phyloP scores from a whole-genome alignment of 768 basidiomycete genomes.

The Myochromella boudieri region DNA sequence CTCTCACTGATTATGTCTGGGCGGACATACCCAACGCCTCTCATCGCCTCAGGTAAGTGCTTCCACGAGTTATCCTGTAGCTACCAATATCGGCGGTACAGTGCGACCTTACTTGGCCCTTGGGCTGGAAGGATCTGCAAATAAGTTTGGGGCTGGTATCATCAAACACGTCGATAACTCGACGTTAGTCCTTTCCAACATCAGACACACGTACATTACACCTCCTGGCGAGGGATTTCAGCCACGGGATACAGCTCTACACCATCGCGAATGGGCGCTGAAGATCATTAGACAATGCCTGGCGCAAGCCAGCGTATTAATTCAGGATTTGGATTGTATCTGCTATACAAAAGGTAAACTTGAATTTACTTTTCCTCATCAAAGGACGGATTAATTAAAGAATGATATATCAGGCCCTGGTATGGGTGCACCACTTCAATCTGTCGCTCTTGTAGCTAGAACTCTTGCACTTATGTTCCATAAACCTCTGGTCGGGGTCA shows the following conservation, averaged over 20 bases:
- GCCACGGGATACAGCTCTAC: constrained; percentile 91
- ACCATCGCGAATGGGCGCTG: constrained; percentile 92
- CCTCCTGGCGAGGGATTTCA: constrained; percentile 98
- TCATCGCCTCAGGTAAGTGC: constrained; percentile 36
- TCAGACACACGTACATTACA: constrained; percentile 98
- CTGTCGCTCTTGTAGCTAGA: constrained; percentile 91
- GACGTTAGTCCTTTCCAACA: constrained; percentile 81
- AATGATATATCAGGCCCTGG: constrained; percentile 73
- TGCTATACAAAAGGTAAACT: constrained; percentile 91
- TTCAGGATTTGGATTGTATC: constrained; percentile 88
- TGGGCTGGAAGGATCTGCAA: constrained; percentile 96
- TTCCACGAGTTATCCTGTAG: not conserved
- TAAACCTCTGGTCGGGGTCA: constrained; percentile 96
- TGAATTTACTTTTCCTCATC: not conserved
- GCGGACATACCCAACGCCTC: constrained; percentile 19
- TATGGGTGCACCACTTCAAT: constrained; percentile 97
- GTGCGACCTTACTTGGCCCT: constrained; percentile 80
- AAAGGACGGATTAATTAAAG: not conserved
- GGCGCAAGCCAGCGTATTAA: constrained; percentile 59
- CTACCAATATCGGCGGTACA: constrained; percentile 24
- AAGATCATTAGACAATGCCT: constrained; percentile 80
- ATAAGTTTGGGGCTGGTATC: constrained; percentile 94
- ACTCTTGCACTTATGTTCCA: constrained; percentile 84
- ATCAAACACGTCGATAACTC: constrained; percentile 79
- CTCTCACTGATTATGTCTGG: no score